phyloP scores from a whole-genome alignment of 1,284 basidiomycete genomes.

The Boletus mariae region DNA sequence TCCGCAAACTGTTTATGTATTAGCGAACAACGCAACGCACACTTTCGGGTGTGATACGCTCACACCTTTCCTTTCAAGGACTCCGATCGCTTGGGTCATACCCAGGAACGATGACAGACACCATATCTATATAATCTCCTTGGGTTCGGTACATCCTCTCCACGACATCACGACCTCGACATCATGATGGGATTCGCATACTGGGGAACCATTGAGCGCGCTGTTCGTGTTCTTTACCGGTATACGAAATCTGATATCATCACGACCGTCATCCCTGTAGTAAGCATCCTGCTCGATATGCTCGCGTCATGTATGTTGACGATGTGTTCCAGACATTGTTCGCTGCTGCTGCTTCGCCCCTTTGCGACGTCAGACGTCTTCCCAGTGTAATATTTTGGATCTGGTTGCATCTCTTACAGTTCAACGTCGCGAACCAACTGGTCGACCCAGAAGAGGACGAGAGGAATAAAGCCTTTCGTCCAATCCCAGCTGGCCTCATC shows the following conservation, averaged over 20 bases:
- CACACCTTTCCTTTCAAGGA: background rate
- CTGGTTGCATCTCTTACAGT: conserved; percentile 44
- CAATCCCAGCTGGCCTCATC: conserved; percentile 40
- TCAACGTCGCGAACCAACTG: conserved; percentile 44
- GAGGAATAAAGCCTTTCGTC: conserved; percentile 40
- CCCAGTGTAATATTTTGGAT: conserved; percentile 39
- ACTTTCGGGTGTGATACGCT: conserved; percentile 7
- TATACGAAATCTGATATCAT: conserved; percentile 42
- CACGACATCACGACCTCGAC: conserved; percentile 21
- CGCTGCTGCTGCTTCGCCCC: conserved; percentile 33
- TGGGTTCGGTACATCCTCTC: background rate
- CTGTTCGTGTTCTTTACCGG: conserved; percentile 24
- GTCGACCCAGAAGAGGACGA: conserved; percentile 38
- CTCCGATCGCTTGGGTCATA: conserved; percentile 10
- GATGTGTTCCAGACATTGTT: conserved; percentile 34
- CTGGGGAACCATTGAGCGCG: conserved; percentile 11
- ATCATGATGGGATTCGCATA: conserved; percentile 17
- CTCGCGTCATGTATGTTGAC: conserved; percentile 1
- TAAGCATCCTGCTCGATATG: conserved; percentile 14
- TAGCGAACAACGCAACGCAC: conserved; percentile 1
- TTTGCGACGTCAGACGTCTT: conserved; percentile 22
- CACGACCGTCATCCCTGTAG: conserved; percentile 41
- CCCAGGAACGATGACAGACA: conserved; percentile 5
- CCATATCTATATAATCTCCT: conserved; percentile 15
- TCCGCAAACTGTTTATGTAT: conserved; percentile 2